These are phyloP conservation scores for Niebla homalea DNA, from an alignment of 495 filamentous ascomycete genomes.

Conservation along the genomic window DNA sequence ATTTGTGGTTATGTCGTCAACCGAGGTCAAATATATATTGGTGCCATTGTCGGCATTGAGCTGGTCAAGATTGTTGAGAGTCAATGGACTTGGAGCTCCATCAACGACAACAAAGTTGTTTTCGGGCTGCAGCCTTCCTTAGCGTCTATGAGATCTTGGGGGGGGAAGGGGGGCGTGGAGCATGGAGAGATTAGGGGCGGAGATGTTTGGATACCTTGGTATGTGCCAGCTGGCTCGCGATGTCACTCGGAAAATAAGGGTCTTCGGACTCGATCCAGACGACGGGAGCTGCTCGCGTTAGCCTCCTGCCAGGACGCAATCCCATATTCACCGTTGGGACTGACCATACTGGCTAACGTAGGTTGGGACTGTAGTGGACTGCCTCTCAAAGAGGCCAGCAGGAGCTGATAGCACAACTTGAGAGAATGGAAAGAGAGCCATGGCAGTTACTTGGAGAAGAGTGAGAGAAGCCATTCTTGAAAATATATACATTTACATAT, in stretches of 20 bases:
- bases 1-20: constrained; percentile 38
- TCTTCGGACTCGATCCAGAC: constrained; percentile 47
- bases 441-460: neutral
- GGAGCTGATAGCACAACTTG: neutral
- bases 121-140: constrained; percentile 21
- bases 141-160: too few species aligned
- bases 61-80: constrained; percentile 40
- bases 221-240: constrained; percentile 40
- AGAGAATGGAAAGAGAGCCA: neutral
- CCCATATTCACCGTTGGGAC: neutral
- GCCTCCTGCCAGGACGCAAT: neutral
- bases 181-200: too few species aligned
- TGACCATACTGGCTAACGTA: constrained; percentile 16
- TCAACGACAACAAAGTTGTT: constrained; percentile 36
- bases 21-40: constrained; percentile 45
- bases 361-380: constrained; percentile 9
- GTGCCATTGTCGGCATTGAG: constrained; percentile 36
- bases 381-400: constrained; percentile 4
- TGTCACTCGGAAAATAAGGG: constrained; percentile 44
- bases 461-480: neutral
- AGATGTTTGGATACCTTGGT: constrained; percentile 18
- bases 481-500: neutral
- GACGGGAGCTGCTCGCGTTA: constrained; percentile 25
- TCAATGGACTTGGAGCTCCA: constrained; percentile 31
- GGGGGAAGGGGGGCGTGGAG: too few species aligned